phyloP scores from a whole-genome alignment of 208 protist species.

The Kentomonas sorsogonicus region DNA sequence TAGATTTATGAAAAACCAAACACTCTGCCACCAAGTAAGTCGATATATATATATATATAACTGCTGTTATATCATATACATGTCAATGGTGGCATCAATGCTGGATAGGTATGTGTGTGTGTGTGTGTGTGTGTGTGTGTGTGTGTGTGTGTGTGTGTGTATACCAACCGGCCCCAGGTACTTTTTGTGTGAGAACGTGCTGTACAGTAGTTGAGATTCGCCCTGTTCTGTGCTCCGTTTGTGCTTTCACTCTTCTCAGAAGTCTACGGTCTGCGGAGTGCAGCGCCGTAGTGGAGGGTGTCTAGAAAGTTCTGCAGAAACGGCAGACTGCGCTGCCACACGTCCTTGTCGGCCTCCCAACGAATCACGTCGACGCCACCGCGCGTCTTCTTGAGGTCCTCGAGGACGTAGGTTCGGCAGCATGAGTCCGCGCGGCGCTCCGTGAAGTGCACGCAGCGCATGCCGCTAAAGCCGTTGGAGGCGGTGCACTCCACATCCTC shows the following conservation, averaged over 20 bases:
- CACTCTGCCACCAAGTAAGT: neutral
- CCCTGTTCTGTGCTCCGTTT: too few species aligned
- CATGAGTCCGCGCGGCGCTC: too few species aligned
- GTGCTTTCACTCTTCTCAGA: too few species aligned
- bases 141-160: constrained; percentile 6
- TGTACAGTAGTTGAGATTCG: too few species aligned
- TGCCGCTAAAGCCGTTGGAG: too few species aligned
- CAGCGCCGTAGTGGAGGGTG: constrained; percentile 5
- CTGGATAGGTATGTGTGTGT: constrained; percentile 11
- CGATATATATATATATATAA: neutral
- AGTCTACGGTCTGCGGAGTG: too few species aligned
- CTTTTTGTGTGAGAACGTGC: too few species aligned
- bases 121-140: constrained; percentile 11
- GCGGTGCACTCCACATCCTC: constrained; percentile 17
- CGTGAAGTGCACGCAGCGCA: constrained; percentile 20
- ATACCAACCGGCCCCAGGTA: too few species aligned
- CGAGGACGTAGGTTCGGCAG: too few species aligned
- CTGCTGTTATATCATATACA: neutral
- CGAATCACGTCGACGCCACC: neutral
- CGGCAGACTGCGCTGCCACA: neutral
- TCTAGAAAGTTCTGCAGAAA: constrained; percentile 9
- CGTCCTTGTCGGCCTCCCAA: neutral
- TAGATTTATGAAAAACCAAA: too few species aligned
- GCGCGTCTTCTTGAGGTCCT: too few species aligned
- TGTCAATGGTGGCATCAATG: neutral